Conservation (phyloP, 345 rosid genomes). For the Lepidium aucheri region DNA sequence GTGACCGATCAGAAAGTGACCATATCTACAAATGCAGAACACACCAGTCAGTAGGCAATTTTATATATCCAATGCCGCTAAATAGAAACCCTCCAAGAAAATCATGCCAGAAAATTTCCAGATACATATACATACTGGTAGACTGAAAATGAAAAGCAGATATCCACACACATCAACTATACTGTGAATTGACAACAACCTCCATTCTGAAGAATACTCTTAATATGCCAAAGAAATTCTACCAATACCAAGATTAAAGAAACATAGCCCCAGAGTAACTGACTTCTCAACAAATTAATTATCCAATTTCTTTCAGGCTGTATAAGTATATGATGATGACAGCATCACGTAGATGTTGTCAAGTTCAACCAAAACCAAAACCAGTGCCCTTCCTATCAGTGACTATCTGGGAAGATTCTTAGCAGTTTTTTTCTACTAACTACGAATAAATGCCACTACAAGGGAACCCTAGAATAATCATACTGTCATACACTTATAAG, state of each 20-base stretch:
- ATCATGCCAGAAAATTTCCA: neutral
- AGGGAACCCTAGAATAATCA: neutral
- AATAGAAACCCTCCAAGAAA: neutral
- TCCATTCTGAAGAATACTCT: neutral
- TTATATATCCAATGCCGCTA: neutral
- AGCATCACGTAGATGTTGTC: neutral
- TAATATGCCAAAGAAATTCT: neutral
- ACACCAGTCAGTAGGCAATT: constrained; percentile 6
- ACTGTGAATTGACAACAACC: neutral
- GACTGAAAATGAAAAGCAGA: neutral
- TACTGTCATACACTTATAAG: neutral
- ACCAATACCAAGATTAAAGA: neutral
- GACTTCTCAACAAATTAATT: neutral
- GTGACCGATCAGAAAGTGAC: constrained; percentile 76
- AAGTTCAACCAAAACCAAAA: constrained; percentile 4
- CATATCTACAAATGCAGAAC: constrained; percentile 54
- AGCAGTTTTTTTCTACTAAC: neutral
- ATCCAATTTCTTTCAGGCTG: neutral
- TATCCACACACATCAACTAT: neutral
- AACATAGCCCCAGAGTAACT: neutral
- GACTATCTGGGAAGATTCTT: constrained; percentile 1
- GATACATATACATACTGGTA: neutral
- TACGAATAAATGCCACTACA: neutral
- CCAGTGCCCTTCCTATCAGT: neutral
- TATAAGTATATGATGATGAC: neutral